phyloP scores from a whole-genome alignment of 2,329 filamentous ascomycete species.

The Neofusicoccum ribis region DNA sequence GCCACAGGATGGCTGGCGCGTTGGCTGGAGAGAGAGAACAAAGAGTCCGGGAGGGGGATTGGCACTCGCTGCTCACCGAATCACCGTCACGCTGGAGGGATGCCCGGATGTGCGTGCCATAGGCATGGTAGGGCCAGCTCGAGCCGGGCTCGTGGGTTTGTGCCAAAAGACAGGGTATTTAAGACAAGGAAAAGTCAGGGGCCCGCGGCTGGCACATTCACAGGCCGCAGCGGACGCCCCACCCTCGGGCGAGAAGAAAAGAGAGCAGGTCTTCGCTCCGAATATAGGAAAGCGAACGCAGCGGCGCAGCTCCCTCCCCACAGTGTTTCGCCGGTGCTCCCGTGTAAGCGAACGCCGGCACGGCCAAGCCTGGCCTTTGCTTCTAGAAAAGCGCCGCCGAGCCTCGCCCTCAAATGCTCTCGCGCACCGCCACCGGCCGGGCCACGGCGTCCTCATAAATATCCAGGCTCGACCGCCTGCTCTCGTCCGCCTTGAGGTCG shows the following conservation, averaged over 20 bases:
- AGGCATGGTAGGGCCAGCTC: neutral
- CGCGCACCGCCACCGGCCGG: constrained; percentile 47
- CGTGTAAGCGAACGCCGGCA: neutral
- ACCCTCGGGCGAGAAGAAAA: neutral
- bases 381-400: neutral
- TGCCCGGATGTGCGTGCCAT: neutral
- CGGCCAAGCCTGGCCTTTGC: neutral
- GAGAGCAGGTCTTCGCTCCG: neutral
- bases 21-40: neutral
- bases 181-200: constrained; percentile 1
- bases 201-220: neutral
- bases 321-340: neutral
- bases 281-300: neutral
- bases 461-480: constrained; percentile 46
- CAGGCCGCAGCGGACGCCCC: neutral
- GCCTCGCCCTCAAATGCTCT: constrained; percentile 46
- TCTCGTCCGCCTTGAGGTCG: constrained; percentile 28
- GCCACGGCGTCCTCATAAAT: constrained; percentile 43
- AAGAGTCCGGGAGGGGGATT: neutral
- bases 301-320: neutral
- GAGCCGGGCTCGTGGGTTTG: neutral
- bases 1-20: too few species aligned
- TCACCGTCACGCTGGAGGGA: neutral
- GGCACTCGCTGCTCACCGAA: constrained; percentile 9
- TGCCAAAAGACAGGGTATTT: neutral